A percentile compares a stretch with the other conserved stretches of the same genome.
Evolutionary conservation across 78 protist species (phyloP).

Genomic region (Dictyostelium intermedium): DNA sequence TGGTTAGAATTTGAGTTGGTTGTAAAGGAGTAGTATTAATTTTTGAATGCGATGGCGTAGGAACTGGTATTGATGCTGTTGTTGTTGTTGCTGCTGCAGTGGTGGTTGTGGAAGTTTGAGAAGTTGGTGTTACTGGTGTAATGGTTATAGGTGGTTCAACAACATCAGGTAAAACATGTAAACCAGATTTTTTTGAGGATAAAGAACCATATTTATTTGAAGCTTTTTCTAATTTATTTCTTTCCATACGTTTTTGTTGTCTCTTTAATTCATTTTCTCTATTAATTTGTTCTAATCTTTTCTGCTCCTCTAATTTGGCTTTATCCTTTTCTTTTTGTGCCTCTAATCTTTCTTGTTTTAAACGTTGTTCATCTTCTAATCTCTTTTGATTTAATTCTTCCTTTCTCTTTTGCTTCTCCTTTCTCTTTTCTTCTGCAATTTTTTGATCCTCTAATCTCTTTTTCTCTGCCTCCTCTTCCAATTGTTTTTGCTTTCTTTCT

Average conservation of each 20-base stretch:
- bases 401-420: conserved; percentile 49
- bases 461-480: conserved; percentile 20
- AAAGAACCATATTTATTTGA: not conserved
- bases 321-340: conserved; percentile 17
- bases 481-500: conserved; percentile 50
- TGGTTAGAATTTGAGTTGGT: not conserved
- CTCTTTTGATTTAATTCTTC: conserved; percentile 22
- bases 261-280: conserved; percentile 34
- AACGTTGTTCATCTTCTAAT: conserved; percentile 41
- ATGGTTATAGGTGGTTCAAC: not conserved
- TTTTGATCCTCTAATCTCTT: conserved; percentile 31
- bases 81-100: not conserved
- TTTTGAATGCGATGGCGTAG: not conserved
- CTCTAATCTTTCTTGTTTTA: conserved; percentile 12
- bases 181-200: not conserved
- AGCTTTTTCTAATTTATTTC: conserved; percentile 44
- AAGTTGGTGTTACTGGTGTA: not conserved
- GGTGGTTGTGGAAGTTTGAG: not conserved
- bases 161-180: conserved; percentile 13
- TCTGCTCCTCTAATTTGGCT: not conserved
- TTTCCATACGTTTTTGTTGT: conserved; percentile 42
- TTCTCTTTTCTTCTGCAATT: conserved; percentile 56
- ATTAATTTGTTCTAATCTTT: not conserved
- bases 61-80: not conserved
- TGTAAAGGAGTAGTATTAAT: not conserved